A percentile compares a stretch with the other conserved stretches of the same genome.
phyloP scores from a whole-genome alignment of 371 early-diverging fungal species.

The Nematocida ironsii region DNA sequence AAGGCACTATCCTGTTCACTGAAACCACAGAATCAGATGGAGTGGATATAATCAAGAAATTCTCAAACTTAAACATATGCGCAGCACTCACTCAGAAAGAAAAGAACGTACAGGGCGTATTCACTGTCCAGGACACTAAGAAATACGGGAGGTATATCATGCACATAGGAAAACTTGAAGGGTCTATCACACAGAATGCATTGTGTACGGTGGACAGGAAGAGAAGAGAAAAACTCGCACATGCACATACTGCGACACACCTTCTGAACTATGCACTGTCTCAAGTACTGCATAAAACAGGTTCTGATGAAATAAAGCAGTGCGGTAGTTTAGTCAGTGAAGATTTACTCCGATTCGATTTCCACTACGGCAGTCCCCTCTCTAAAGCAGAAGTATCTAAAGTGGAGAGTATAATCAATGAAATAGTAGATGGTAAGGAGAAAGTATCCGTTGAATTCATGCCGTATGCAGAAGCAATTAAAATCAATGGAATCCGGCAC shows the following conservation, averaged over 20 bases:
- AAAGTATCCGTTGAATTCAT: slow-evolving; percentile 74
- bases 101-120: slow-evolving; percentile 36
- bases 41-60: background rate
- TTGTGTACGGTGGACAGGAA: slow-evolving; percentile 76
- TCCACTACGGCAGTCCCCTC: slow-evolving; percentile 76
- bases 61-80: background rate
- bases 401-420: slow-evolving; percentile 79
- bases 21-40: slow-evolving; percentile 73
- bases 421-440: slow-evolving; percentile 75
- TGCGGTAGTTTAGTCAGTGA: slow-evolving; percentile 93
- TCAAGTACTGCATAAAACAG: slow-evolving; percentile 72
- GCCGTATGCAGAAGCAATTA: slow-evolving; percentile 73
- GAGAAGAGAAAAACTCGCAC: slow-evolving; percentile 80
- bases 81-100: background rate
- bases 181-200: background rate
- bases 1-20: slow-evolving; percentile 80
- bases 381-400: slow-evolving; percentile 76
- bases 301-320: slow-evolving; percentile 73
- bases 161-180: slow-evolving; percentile 77
- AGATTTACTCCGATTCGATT: slow-evolving; percentile 94
- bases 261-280: slow-evolving; percentile 89
- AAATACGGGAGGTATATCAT: slow-evolving; percentile 88
- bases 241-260: slow-evolving; percentile 96
- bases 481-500: slow-evolving; percentile 79
- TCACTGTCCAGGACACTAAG: slow-evolving; percentile 83